phyloP scores from a whole-genome alignment of 2,329 filamentous ascomycete genomes.

The Penicillium digitatum region DNA sequence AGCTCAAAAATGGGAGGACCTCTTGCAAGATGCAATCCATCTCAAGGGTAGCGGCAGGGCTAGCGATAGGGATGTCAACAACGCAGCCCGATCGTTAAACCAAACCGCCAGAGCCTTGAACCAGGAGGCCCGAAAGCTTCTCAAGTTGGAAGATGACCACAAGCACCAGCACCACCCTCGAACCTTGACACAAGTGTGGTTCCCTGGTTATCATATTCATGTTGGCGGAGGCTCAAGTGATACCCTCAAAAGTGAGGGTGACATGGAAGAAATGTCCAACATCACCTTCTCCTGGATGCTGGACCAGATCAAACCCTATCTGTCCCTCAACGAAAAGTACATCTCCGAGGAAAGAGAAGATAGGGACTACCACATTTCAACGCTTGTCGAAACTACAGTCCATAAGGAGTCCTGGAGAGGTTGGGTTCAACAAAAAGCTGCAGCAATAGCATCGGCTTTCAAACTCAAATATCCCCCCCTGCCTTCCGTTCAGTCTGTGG shows the following conservation, averaged over 20 bases:
- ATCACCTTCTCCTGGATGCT: constrained; percentile 24
- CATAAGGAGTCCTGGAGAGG: background rate
- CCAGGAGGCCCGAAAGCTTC: constrained; percentile 7
- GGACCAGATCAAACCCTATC: constrained; percentile 19
- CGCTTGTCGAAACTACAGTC: background rate
- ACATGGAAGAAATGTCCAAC: constrained; percentile 26
- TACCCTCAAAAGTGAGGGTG: constrained; percentile 18
- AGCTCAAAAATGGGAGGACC: constrained; percentile 3
- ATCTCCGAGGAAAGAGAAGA: constrained; percentile 8
- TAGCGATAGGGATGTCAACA: constrained; percentile 16
- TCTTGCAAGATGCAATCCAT: constrained; percentile 8
- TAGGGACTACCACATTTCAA: constrained; percentile 4
- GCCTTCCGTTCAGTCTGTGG: background rate
- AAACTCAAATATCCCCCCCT: background rate
- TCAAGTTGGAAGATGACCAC: constrained; percentile 11
- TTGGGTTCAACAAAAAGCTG: background rate
- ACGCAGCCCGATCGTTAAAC: constrained; percentile 12
- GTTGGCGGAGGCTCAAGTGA: constrained; percentile 48
- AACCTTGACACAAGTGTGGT: constrained; percentile 54
- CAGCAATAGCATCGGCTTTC: background rate
- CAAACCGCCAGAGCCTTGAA: constrained; percentile 13
- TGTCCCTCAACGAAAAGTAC: constrained; percentile 13
- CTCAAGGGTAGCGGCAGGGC: constrained; percentile 13
- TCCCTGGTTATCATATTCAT: constrained; percentile 53
- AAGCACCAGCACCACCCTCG: constrained; percentile 15